Evolutionary conservation across 305 asterid species (phyloP), one percentile per base, ranked within the genome.

Genomic region (Caryopteris hybrid): DNA sequence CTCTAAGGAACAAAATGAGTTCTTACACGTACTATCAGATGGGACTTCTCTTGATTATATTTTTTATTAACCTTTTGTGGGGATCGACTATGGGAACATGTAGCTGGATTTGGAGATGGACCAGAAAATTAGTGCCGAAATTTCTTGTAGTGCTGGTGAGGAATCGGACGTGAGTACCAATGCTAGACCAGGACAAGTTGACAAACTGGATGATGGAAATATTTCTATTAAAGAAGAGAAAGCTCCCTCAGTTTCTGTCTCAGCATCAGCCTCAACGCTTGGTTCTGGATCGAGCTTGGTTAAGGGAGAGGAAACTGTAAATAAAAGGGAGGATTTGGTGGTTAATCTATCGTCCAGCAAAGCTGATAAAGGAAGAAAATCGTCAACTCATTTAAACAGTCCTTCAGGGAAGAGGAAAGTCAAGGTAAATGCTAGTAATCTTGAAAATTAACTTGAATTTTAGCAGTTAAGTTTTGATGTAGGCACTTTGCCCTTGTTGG

Each of bases 61-160:
- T 64, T 81, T 81, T 72, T 14, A 73, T 65, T 65, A 84, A 81
- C 63, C 61, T 81, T 78, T 81, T 65, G 77, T 80, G 52, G 80
- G 85, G 57, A 78, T 81, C 64, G 69, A 57, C 52, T 73, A 80
- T 38, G 83, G 74, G 65, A 84, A 75, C 66, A 61, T 72, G 70
- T 72, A 87, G 76, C 93, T 85, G 46, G 92, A 84, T 84, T 70
- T 78, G 89, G 91, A 87, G 64, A 85, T 87, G 95, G 95, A 85
- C 66, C 71, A 79, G 13, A 86, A 84, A 46, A 59, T 64, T 45
- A 74, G 82, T 33, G 85, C 88, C 42, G 90, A 85, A 50, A 69
- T 82, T 72, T 82, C 88, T 29, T 76, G 79, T 68, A 78, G 81
- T 56, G 80, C 81, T 13, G 78, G 79, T 8, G 88, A 78, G 52